Percentiles rank a stretch among this genome's conserved stretches.
Conservation (phyloP, 1,284 basidiomycete genomes). For the Ustilago trichophora region DNA sequence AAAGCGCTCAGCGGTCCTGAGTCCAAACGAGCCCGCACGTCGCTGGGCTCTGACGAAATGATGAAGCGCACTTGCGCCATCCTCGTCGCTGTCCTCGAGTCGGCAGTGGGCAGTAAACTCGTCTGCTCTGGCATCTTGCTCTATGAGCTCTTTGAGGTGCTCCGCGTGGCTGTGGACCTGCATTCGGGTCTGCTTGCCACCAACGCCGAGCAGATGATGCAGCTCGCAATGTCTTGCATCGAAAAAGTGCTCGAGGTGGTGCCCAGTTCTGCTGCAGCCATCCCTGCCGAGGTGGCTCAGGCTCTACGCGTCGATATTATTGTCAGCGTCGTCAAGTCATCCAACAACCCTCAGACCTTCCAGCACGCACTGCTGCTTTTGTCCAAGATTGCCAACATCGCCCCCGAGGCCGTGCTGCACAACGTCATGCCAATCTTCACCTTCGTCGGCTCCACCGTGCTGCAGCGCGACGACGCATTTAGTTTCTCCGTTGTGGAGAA, state of each 20-base stretch:
- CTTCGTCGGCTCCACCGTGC: conserved; percentile 95
- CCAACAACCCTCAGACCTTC: conserved; percentile 91
- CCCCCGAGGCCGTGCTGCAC: conserved; percentile 88
- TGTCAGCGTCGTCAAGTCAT: conserved; percentile 67
- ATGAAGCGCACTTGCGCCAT: conserved; percentile 46
- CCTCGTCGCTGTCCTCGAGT: conserved; percentile 73
- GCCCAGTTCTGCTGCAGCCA: conserved; percentile 22
- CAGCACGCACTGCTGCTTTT: conserved; percentile 91
- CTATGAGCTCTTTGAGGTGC: conserved; percentile 77
- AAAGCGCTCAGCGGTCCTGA: conserved; percentile 70
- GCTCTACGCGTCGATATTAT: conserved; percentile 57
- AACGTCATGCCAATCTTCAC: conserved; percentile 99
- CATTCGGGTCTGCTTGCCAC: conserved; percentile 69
- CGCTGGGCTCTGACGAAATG: conserved; percentile 39
- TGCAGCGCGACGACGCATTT: conserved; percentile 94
- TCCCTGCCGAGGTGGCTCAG: conserved; percentile 49
- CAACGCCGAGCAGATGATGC: conserved; percentile 85
- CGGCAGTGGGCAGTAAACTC: conserved; percentile 74
- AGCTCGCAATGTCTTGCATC: conserved; percentile 80
- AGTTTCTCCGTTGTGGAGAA: conserved; percentile 94
- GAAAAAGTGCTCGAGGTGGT: conserved; percentile 74
- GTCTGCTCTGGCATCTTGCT: conserved; percentile 78
- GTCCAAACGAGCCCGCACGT: conserved; percentile 44
- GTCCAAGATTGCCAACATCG: conserved; percentile 81
- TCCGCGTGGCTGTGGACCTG: conserved; percentile 75